phyloP scores from a whole-genome alignment of 306 rosid species.

The Vigna nakashimae region DNA sequence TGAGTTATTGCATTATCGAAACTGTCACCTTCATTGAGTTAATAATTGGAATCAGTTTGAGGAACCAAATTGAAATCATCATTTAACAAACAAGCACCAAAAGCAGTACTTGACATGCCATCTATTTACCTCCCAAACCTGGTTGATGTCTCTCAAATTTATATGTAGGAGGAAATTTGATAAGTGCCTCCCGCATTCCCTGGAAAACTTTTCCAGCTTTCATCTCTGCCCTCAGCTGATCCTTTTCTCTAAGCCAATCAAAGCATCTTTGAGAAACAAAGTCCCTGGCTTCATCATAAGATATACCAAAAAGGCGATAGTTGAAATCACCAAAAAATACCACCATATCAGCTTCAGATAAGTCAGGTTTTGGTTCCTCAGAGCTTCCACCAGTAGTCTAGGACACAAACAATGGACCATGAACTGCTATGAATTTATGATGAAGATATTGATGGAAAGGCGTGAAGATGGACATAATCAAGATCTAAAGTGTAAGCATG shows the following conservation, averaged over 20 bases:
- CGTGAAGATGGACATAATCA: slow-evolving; percentile 29
- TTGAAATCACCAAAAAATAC: slow-evolving; percentile 95
- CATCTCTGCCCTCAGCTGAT: slow-evolving; percentile 99
- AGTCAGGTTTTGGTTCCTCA: slow-evolving; percentile 88
- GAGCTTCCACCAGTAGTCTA: slow-evolving; percentile 69
- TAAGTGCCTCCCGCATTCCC: slow-evolving; percentile 98
- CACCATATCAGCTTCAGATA: slow-evolving; percentile 95
- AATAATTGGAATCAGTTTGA: slow-evolving; percentile 16
- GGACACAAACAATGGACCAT: slow-evolving; percentile 35
- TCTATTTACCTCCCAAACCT: slow-evolving; percentile 83
- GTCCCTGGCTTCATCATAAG: slow-evolving; percentile 98
- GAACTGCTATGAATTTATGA: slow-evolving; percentile 33
- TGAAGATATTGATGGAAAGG: slow-evolving; percentile 36
- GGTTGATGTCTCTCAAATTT: slow-evolving; percentile 92
- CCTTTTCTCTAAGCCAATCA: slow-evolving; percentile 99
- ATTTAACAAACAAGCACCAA: slow-evolving; percentile 12
- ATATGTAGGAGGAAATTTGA: slow-evolving; percentile 95
- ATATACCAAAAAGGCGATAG: slow-evolving; percentile 94
- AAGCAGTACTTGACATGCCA: slow-evolving; percentile 19
- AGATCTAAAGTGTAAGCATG: slow-evolving; percentile 29
- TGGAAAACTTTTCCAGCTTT: slow-evolving; percentile 95
- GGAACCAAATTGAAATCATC: slow-evolving; percentile 31
- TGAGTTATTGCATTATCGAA: slow-evolving; percentile 10
- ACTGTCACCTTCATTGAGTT: slow-evolving; percentile 27
- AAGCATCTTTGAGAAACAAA: slow-evolving; percentile 99